Percentiles rank a stretch among this genome's conserved stretches.
Conservation (phyloP, 805 yeast genomes). For the Yamadazyma ubonensis region DNA sequence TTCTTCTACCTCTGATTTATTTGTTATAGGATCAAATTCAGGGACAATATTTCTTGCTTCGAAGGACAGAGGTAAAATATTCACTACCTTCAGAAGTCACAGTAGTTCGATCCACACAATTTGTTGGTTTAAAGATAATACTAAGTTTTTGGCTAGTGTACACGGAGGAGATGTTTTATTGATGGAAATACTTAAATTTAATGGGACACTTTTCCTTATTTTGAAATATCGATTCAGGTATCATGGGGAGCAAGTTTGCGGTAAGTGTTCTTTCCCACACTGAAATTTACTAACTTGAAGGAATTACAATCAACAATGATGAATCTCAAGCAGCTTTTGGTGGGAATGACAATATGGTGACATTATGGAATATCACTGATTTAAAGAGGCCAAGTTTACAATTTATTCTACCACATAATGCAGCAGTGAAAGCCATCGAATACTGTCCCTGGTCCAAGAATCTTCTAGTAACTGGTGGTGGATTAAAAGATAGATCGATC, state of each 20-base stretch:
- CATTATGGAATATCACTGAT: constrained; percentile 67
- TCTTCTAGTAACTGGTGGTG: constrained; percentile 88
- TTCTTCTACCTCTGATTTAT: constrained; percentile 46
- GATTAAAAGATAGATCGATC: constrained; percentile 74
- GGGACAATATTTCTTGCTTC: constrained; percentile 47
- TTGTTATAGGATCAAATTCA: constrained; percentile 56
- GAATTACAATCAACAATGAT: constrained; percentile 58
- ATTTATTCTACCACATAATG: constrained; percentile 61
- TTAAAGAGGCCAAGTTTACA: constrained; percentile 41
- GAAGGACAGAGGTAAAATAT: not conserved
- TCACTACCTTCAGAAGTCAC: not conserved
- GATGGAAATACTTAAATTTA: constrained; percentile 27
- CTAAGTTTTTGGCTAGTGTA: constrained; percentile 59
- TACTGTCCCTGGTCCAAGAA: constrained; percentile 89
- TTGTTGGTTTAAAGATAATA: constrained; percentile 52
- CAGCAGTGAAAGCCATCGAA: constrained; percentile 88
- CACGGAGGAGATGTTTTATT: constrained; percentile 58
- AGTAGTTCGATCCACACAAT: constrained; percentile 40
- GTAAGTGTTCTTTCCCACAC: constrained; percentile 20
- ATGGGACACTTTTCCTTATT: constrained; percentile 4
- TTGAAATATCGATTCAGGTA: constrained; percentile 21
- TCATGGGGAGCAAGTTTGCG: constrained; percentile 40
- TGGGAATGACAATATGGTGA: constrained; percentile 77
- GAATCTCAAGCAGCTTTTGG: constrained; percentile 69
- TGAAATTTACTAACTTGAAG: constrained; percentile 30